These are phyloP conservation scores for Penicillium crustosum DNA, from an alignment of 2,329 filamentous ascomycete genomes.

Conservation along the genomic window DNA sequence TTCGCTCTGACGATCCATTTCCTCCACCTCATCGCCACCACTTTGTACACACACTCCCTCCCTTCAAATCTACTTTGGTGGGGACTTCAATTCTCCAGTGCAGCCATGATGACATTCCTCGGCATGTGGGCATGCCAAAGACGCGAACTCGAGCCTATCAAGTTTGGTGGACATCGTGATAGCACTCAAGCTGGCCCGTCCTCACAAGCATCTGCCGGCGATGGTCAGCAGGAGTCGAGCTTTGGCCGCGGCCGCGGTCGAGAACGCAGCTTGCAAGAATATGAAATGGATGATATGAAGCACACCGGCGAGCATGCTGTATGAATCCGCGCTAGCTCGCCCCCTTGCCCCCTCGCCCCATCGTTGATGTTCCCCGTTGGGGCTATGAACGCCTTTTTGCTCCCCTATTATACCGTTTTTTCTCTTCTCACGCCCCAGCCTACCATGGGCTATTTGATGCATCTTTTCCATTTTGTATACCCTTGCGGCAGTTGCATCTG, in stretches of 20 bases:
- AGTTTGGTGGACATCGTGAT: constrained; percentile 65
- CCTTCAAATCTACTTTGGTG: constrained; percentile 87
- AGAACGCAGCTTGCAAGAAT: constrained; percentile 33
- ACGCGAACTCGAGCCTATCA: constrained; percentile 83
- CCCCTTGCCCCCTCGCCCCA: background rate
- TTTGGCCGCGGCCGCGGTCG: constrained; percentile 35
- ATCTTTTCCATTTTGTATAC: constrained; percentile 30
- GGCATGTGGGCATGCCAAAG: constrained; percentile 91
- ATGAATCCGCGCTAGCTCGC: constrained; percentile 17
- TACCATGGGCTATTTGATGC: constrained; percentile 7
- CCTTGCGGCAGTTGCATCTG: constrained; percentile 31
- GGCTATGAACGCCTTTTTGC: constrained; percentile 17
- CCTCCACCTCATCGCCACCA: constrained; percentile 74
- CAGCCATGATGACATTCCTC: constrained; percentile 64
- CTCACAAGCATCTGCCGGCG: constrained; percentile 13
- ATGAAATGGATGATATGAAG: constrained; percentile 39
- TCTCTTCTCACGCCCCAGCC: constrained; percentile 5
- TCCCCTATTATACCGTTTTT: constrained; percentile 1
- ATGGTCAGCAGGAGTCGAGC: constrained; percentile 25
- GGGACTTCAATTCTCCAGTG: constrained; percentile 63
- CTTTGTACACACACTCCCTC: constrained; percentile 73
- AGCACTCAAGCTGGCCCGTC: constrained; percentile 19
- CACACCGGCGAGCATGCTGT: constrained; percentile 30
- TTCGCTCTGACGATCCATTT: constrained; percentile 88
- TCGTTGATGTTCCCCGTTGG: constrained; percentile 7